Percentiles rank a stretch among this genome's conserved stretches.
These are phyloP conservation scores for Lichtheimia ornata DNA, from an alignment of 371 early-diverging fungal species.

Conservation along the genomic window DNA sequence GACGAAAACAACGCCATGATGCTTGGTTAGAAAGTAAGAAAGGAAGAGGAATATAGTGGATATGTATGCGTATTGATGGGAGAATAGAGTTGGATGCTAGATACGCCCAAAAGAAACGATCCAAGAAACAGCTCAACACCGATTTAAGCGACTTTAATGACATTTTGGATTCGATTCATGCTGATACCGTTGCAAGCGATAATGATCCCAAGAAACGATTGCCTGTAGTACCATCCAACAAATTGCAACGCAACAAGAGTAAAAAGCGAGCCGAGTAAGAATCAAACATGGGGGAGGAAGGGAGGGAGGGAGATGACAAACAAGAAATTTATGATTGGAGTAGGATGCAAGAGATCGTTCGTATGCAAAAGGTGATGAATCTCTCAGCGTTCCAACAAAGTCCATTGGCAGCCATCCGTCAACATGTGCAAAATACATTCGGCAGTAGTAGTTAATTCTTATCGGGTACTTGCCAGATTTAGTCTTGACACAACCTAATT, in stretches of 20 bases:
- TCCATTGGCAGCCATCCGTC: slow-evolving; percentile 67
- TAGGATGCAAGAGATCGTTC: slow-evolving; percentile 67
- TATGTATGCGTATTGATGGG: background rate
- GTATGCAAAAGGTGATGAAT: slow-evolving; percentile 70
- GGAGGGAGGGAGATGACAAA: background rate
- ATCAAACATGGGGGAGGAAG: background rate
- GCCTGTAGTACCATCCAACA: slow-evolving; percentile 27
- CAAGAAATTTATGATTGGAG: background rate
- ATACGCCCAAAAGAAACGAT: slow-evolving; percentile 52
- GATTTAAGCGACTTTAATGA: slow-evolving; percentile 36
- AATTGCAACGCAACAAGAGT: slow-evolving; percentile 49
- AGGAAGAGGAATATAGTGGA: background rate
- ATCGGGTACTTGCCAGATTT: slow-evolving; percentile 1
- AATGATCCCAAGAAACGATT: slow-evolving; percentile 15
- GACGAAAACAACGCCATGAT: slow-evolving; percentile 58
- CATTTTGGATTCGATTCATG: slow-evolving; percentile 42
- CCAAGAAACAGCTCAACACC: slow-evolving; percentile 33
- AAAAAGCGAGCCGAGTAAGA: slow-evolving; percentile 60
- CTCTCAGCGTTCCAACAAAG: slow-evolving; percentile 71
- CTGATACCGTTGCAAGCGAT: slow-evolving; percentile 7
- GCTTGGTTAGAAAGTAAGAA: slow-evolving; percentile 60
- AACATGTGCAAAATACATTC: slow-evolving; percentile 73
- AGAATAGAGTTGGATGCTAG: slow-evolving; percentile 52
- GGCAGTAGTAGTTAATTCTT: slow-evolving; percentile 3
- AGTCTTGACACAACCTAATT: slow-evolving; percentile 7